phyloP scores from a whole-genome alignment of 495 filamentous ascomycete species.

The Cladorrhinum samala region DNA sequence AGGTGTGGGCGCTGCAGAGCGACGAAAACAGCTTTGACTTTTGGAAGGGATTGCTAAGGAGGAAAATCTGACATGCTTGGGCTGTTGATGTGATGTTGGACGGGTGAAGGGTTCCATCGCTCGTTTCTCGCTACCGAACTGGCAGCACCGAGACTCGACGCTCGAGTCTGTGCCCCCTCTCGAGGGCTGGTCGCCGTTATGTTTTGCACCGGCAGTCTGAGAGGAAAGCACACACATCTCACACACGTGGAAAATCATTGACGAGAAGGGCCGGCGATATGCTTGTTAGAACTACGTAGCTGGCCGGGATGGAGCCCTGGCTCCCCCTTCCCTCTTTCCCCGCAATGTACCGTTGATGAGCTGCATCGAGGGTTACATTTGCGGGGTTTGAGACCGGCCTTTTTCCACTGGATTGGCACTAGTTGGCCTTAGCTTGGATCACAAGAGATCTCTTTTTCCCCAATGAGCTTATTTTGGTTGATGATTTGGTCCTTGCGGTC shows the following conservation, averaged over 20 bases:
- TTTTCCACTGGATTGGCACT: neutral
- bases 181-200: too few relatives aligned
- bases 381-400: neutral
- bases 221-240: too few relatives aligned
- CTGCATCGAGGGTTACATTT: slow-evolving; percentile 9
- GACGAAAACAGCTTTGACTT: slow-evolving; percentile 99
- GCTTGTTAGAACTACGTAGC: too few relatives aligned
- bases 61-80: slow-evolving; percentile 54
- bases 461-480: slow-evolving; percentile 1
- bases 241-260: too few relatives aligned
- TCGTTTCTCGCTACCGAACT: too few relatives aligned
- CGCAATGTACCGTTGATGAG: slow-evolving; percentile 3
- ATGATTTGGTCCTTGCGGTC: too few relatives aligned
- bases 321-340: slow-evolving; percentile 11
- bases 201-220: too few relatives aligned
- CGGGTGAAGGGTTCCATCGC: neutral
- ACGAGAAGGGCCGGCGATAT: neutral
- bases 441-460: neutral
- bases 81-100: neutral
- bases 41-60: slow-evolving; percentile 78
- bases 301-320: neutral
- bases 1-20: slow-evolving; percentile 78
- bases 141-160: too few relatives aligned
- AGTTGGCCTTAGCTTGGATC: neutral
- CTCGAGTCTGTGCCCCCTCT: too few relatives aligned